Base-by-base conservation (phyloP, 2,329 filamentous ascomycete genomes). In the Penicillium sp. region DNA sequence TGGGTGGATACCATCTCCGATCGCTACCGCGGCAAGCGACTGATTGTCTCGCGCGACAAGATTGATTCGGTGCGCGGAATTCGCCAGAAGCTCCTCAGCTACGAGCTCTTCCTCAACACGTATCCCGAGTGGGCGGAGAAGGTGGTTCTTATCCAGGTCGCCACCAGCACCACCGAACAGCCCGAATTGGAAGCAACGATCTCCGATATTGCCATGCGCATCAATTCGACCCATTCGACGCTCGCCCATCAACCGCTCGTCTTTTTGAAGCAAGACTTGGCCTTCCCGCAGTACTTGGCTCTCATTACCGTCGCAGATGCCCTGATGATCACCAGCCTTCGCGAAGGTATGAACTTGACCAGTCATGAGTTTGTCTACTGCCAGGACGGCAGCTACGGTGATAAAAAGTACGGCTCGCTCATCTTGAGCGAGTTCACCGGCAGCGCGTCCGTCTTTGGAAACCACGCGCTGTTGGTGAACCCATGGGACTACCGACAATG, bases 341-440 rank as follows among this genome's bases (percentile, higher is more conserved):
- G 93, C 45, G 91, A 97, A 67, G 91, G 91, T 53, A 97, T 97
- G 93, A 97, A 96, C 65, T 72, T 97, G 47, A 96, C 91, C 0
- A 90, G 87, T 5, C 93, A 97, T 65, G 91, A 97, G 66, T 97
- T 90, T 63, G 80, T 96, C 32, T 88, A 88, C 57, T 96, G 90
- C 63, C 91, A 97, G 64, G 91, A 97, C 62, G 90, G 90, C 36
- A 81, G 80, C 56, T 76, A 81, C 52, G 75, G 77, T 2, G 74
- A 83, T 48, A 90, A 90, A 73, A 90, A 88, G 69, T 83, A 93
- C 61, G 89, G 89, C 2, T 90, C 90, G 1, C 76, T 97, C 38
- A 95, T 97, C 55, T 75, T 97, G 46, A 95, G 89, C 54, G 91
- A 97, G 66, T 97, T 97, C 64, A 95, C 91, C 2, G 93, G 91